Evolutionary conservation across 2,329 filamentous ascomycete genomes (phyloP), one percentile per base, ranked within the genome.

Genomic region (Fusarium sp.): DNA sequence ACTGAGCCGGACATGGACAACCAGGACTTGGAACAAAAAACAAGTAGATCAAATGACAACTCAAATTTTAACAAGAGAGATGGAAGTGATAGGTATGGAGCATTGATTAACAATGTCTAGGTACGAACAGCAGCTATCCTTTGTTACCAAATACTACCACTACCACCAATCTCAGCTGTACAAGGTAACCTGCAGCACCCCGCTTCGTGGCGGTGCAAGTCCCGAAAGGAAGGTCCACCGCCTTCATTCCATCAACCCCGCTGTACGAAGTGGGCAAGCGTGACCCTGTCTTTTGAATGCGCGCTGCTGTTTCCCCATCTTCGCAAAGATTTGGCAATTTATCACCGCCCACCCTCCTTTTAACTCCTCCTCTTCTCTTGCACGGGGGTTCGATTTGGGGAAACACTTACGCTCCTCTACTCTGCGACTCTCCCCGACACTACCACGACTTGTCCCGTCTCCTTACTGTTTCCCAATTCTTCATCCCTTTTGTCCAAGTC

Each of bases 141-240:
- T 12, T n/a, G 22, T 29, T 12, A 14, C 25, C 18, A 32, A 15
- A 52, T n/a, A 52, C 32, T 40, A 20, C 18, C 20, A 42, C 24
- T 22, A 27, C 34, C 40, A 20, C 32, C 18, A 22, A 42, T 22
- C 34, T 29, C 9, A 9, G 24, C 25, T 38, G 24, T 27, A 43
- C 34, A 42, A 29, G 34, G 25, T 43, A 25, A 25, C 30, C 32
- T 22, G 43, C 43, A 50, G 29, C 58, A 76, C 74, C 74, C 74
- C 74, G 74, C 74, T 66, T 59, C 73, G 74, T 76, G 74, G 74
- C 74, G 68, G 72, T 76, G 73, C 69, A 60, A 27, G 34, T 29
- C 40, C 46, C 40, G 43, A 53, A 68, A 47, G 60, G 47, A 61
- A 57, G 51, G 34, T 57, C 66, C 56, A 60, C 70, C 66, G 47